Conservation (phyloP, 371 early-diverging fungal species). For the Mortierella sp. region DNA sequence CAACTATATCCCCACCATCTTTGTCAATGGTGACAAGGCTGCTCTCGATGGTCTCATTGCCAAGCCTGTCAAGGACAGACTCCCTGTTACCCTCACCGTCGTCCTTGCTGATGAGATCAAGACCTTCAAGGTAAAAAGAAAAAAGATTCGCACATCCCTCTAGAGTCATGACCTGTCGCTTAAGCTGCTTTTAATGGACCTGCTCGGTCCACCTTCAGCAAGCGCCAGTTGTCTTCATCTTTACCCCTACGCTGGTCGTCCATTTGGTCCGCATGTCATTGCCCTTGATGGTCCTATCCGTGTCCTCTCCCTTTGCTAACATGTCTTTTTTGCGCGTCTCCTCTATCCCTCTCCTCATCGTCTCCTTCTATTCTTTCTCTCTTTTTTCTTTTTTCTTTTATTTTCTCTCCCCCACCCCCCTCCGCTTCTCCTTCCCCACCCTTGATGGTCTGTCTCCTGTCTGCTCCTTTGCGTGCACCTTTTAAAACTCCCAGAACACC, state of each 20-base stretch:
- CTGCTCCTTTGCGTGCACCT: too few species aligned
- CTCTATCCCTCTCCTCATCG: neutral
- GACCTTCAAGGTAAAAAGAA: conserved; percentile 46
- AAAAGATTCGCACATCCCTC: neutral
- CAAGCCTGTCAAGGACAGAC: conserved; percentile 36
- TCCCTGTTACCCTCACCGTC: conserved; percentile 54
- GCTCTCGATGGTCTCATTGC: conserved; percentile 48
- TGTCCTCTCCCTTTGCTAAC: too few species aligned
- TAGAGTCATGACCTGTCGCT: too few species aligned
- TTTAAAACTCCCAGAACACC: conserved; percentile 20
- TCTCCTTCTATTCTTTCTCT: conserved; percentile 1
- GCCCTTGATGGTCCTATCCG: too few species aligned
- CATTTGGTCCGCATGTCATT: too few species aligned
- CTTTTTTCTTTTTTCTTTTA: neutral
- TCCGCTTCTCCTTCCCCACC: neutral
- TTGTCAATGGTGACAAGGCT: conserved; percentile 52
- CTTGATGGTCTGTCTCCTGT: neutral
- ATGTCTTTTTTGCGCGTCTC: neutral
- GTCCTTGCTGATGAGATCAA: conserved; percentile 58
- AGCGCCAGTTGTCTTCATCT: too few species aligned
- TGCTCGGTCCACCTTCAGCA: too few species aligned
- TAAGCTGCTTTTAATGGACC: too few species aligned
- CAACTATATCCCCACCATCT: conserved; percentile 63
- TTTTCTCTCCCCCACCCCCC: too few species aligned
- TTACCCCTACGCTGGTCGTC: too few species aligned